A percentile compares a stretch with the other conserved stretches of the same genome.
Conservation (phyloP, 805 yeast species). For the Sungouiella blattae region DNA sequence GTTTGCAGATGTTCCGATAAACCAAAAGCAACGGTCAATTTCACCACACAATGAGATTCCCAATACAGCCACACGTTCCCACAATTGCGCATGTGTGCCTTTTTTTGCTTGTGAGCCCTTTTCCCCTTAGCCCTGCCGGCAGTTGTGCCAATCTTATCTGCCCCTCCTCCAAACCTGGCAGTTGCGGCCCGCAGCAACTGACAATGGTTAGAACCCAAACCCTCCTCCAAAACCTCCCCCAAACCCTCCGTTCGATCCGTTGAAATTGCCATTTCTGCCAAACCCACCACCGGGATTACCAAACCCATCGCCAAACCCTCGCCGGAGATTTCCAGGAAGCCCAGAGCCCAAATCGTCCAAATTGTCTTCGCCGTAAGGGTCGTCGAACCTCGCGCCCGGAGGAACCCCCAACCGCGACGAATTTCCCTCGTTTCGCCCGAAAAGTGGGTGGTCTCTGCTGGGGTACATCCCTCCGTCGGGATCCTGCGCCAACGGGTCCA, state of each 20-base stretch:
- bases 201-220: conserved; percentile 1
- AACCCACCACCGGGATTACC: conserved; percentile 6
- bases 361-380: conserved; percentile 46
- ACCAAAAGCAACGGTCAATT: no score
- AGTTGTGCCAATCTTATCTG: no score
- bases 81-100: no score
- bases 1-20: no score
- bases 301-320: conserved; percentile 6
- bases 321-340: conserved; percentile 28
- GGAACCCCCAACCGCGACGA: conserved; percentile 34
- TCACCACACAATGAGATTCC: no score
- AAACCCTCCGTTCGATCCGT: conserved; percentile 8
- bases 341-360: conserved; percentile 44
- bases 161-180: no score
- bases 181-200: no score
- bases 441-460: conserved; percentile 49
- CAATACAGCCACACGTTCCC: no score
- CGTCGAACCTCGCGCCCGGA: conserved; percentile 51
- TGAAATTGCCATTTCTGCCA: no score
- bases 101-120: no score
- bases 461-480: conserved; percentile 55
- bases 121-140: no score
- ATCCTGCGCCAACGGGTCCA: conserved; percentile 37
- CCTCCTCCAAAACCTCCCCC: conserved; percentile 7
- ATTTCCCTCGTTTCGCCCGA: conserved; percentile 26